These are phyloP conservation scores for Lasiosphaeriaceae sp. DNA, from an alignment of 495 filamentous ascomycete species.

Conservation along the genomic window DNA sequence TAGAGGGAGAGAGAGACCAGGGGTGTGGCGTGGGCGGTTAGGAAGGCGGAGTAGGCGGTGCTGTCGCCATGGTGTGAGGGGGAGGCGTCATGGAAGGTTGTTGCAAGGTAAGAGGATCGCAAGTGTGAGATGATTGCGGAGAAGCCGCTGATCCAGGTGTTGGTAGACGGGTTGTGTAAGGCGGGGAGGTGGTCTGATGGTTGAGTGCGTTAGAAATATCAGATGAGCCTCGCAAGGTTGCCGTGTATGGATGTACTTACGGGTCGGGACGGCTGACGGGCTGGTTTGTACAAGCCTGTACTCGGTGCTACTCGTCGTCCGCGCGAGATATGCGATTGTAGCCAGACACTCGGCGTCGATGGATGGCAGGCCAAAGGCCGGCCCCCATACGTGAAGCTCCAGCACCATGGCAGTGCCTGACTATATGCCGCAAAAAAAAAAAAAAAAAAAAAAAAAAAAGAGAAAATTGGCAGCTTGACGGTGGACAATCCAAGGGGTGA, in stretches of 20 bases:
- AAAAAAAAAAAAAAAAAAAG: no score
- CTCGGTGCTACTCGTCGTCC: conserved; percentile 50
- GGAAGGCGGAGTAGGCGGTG: conserved; percentile 64
- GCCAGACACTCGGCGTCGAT: conserved; percentile 87
- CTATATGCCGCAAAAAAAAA: neutral
- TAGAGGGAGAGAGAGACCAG: conserved; percentile 82
- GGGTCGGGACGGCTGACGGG: conserved; percentile 67
- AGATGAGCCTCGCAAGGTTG: neutral
- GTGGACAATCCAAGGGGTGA: no score
- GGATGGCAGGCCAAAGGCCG: conserved; percentile 81
- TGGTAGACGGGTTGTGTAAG: conserved; percentile 52
- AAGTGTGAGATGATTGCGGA: conserved; percentile 70
- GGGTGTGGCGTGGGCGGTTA: conserved; percentile 59
- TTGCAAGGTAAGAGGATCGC: conserved; percentile 37
- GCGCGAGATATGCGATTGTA: conserved; percentile 64
- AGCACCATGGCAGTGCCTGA: conserved; percentile 35
- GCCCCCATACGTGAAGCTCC: conserved; percentile 88
- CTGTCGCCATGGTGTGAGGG: conserved; percentile 63
- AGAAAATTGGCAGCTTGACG: no score
- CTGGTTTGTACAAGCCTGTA: conserved; percentile 78
- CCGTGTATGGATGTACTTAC: conserved; percentile 46
- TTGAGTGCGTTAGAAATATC: neutral
- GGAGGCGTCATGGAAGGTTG: conserved; percentile 55
- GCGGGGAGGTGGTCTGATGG: conserved; percentile 68
- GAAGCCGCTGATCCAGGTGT: conserved; percentile 66